Base-by-base conservation (phyloP, 345 rosid genomes). In the Streptanthus diversifolius region DNA sequence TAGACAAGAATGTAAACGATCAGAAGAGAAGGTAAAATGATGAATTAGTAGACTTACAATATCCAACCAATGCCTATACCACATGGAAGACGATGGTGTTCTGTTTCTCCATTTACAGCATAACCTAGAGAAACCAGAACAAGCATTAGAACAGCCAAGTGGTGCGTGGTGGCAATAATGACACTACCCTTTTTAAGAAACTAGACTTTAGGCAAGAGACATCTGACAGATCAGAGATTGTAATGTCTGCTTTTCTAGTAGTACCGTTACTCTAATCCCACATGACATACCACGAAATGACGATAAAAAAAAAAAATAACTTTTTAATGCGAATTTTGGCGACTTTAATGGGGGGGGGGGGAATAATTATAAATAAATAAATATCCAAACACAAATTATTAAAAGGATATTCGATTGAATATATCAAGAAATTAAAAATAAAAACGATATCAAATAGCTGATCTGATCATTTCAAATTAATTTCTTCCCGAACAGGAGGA, bases 41-140 rank as follows among this genome's bases (percentile, higher is more conserved):
- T 27, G 9, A 45, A 30, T 44, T 27, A 25, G 37, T 27, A 25
- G 37, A 62, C 75, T 69, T 69, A 76, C 79, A 76, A 45, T 14
- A 54, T 33, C 79, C 79, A 76, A 5, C 79, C 79, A 63, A 76
- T 14, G 44, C 79, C 79, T 19, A 76, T 25, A 5, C 75, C 79
- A 45, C 75, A 76, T 27, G 75, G 75, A 76, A 76, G 79, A 54
- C 71, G 79, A 27, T 55, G 3, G 15, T 48, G 69, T 14, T 75
- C 68, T 14, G 53, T 35, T 40, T 18, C 69, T 62, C 58, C 70
- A 70, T 5, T 1, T 35, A 76, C 71, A 67, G 37, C 71, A 63
- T 76, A 76, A 76, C 78, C 73, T 24, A 65, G 11, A 12, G 12
- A 56, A 25, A 65, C 58, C 59, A 18, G 12, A 33, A 21, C 5